Evolutionary conservation across 2,329 filamentous ascomycete genomes (phyloP).

Genomic region (Tolypocladium endophyticum): DNA sequence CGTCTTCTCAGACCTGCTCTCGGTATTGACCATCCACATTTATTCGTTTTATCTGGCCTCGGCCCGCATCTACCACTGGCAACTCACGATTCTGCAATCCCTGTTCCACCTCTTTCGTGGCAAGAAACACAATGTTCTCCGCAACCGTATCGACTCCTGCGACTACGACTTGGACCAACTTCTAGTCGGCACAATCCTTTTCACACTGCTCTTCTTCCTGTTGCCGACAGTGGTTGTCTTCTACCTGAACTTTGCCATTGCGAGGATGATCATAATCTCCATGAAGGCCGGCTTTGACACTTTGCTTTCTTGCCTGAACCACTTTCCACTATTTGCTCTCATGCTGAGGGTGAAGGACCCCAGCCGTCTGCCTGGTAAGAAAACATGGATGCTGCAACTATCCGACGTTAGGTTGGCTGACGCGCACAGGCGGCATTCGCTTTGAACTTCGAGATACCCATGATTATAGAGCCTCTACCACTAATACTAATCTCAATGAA

Average conservation of each 20-base stretch:
- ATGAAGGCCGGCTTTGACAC: conserved; percentile 89
- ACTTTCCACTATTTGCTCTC: conserved; percentile 92
- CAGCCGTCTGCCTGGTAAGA: conserved; percentile 67
- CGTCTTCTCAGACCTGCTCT: conserved; percentile 87
- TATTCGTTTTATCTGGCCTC: conserved; percentile 97
- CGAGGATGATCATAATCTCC: conserved; percentile 88
- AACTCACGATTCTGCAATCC: conserved; percentile 89
- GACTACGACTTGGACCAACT: conserved; percentile 98
- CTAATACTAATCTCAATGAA: conserved; percentile 29
- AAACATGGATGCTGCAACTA: neutral
- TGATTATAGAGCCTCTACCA: conserved; percentile 30
- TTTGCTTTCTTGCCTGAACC: conserved; percentile 84
- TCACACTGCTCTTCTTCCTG: conserved; percentile 89
- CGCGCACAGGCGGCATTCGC: conserved; percentile 50
- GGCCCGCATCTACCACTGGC: conserved; percentile 96
- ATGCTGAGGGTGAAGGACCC: conserved; percentile 96
- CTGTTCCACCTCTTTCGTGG: conserved; percentile 98
- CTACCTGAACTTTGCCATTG: conserved; percentile 90
- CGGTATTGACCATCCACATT: conserved; percentile 86
- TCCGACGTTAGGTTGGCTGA: conserved; percentile 1
- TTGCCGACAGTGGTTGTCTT: conserved; percentile 93
- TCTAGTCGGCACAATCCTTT: conserved; percentile 89
- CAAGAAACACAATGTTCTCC: conserved; percentile 93
- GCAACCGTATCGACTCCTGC: conserved; percentile 96
- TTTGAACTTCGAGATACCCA: conserved; percentile 79